Percentiles rank a stretch among this genome's conserved stretches.
Evolutionary conservation across 208 protist genomes (phyloP).

Genomic region (Leishmania gerbilli): DNA sequence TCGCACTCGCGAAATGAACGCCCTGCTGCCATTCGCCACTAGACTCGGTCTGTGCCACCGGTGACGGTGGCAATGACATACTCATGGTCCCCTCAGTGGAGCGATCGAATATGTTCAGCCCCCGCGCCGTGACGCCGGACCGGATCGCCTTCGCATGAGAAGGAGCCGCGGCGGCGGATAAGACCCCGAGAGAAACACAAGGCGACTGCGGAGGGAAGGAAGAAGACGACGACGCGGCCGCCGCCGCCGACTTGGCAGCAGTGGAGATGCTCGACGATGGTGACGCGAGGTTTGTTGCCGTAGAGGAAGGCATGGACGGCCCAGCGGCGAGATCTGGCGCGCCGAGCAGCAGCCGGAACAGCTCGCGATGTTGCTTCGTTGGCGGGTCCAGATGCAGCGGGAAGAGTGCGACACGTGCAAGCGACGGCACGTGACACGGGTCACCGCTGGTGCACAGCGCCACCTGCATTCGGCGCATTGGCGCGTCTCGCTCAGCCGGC

Average conservation of each 20-base stretch:
- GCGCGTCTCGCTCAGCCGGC: background rate
- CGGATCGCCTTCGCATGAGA: background rate
- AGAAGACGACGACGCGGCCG: background rate
- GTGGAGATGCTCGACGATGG: background rate
- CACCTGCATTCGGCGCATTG: conserved; percentile 17
- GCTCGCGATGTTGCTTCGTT: conserved; percentile 78
- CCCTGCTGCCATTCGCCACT: background rate
- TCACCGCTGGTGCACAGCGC: conserved; percentile 18
- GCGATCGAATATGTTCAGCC: conserved; percentile 1
- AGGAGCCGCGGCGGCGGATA: background rate
- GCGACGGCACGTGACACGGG: conserved; percentile 33
- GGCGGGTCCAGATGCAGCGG: conserved; percentile 89
- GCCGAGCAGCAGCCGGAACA: conserved; percentile 84
- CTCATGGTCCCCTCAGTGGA: background rate
- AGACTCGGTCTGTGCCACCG: background rate
- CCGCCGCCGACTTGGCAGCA: background rate
- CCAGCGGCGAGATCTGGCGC: conserved; percentile 23
- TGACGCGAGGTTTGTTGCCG: background rate
- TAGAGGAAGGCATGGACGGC: background rate
- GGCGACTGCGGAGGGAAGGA: background rate
- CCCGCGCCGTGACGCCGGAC: conserved; percentile 1
- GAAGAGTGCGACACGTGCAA: conserved; percentile 79
- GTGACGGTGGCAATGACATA: background rate
- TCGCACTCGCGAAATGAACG: background rate
- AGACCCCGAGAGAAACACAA: background rate